Conservation (phyloP, 495 filamentous ascomycete genomes). For the Penicillium steckii region DNA sequence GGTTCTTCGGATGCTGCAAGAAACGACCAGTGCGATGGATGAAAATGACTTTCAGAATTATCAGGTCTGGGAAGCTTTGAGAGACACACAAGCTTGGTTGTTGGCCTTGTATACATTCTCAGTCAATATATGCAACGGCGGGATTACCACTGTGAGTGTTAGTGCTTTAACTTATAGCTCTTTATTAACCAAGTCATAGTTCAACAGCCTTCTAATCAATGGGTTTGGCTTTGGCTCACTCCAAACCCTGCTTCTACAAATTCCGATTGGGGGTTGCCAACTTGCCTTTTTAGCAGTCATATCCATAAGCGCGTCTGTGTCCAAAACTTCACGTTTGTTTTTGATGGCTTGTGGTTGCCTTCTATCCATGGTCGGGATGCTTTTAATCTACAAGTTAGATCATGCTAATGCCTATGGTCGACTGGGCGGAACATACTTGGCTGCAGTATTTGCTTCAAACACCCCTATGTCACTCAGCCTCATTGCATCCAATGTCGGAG, state of each 20-base stretch:
- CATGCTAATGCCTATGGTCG: conserved; percentile 33
- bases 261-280: conserved; percentile 25
- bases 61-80: conserved; percentile 42
- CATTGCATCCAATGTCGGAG: conserved; percentile 22
- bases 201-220: conserved; percentile 21
- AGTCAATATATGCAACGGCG: conserved; percentile 24
- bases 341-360: conserved; percentile 7
- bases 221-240: conserved; percentile 27
- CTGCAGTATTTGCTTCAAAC: conserved; percentile 41
- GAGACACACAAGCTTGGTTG: conserved; percentile 38
- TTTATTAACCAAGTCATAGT: not conserved
- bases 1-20: conserved; percentile 46
- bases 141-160: conserved; percentile 21
- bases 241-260: conserved; percentile 23
- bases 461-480: conserved; percentile 35
- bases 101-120: conserved; percentile 16
- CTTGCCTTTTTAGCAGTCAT: conserved; percentile 25
- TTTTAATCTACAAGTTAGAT: conserved; percentile 22
- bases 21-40: conserved; percentile 36
- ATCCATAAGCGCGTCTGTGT: conserved; percentile 16
- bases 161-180: not conserved
- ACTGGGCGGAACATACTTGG: conserved; percentile 49
- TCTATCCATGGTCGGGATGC: conserved; percentile 6
- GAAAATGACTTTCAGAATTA: conserved; percentile 49
- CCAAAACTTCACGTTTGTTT: conserved; percentile 9